These are phyloP conservation scores for Gossypium davidsonii DNA, from an alignment of 441 rosid species.

Conservation along the genomic window DNA sequence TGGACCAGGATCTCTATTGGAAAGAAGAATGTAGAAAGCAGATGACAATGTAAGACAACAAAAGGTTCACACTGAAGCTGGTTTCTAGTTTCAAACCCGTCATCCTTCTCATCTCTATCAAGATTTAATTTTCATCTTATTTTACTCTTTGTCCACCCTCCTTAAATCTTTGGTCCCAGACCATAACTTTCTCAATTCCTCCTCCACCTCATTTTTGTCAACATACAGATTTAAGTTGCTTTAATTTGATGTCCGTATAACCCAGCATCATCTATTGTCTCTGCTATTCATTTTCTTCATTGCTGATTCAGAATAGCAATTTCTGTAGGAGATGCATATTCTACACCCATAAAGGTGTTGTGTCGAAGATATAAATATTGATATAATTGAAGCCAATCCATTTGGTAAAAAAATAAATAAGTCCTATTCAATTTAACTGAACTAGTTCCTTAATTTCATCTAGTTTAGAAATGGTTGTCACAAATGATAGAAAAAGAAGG, in stretches of 20 bases:
- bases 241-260: background rate
- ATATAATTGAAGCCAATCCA: background rate
- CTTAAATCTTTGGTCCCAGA: background rate
- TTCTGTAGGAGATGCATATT: background rate
- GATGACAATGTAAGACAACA: background rate
- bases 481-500: too few species aligned
- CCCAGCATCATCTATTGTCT: background rate
- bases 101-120: background rate
- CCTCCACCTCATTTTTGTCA: background rate
- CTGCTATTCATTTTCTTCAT: background rate
- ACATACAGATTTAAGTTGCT: background rate
- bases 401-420: background rate
- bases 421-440: too few species aligned
- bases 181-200: background rate
- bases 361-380: background rate
- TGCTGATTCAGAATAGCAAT: background rate
- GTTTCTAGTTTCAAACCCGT: background rate
- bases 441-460: too few species aligned
- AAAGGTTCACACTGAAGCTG: background rate
- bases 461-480: too few species aligned
- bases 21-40: background rate
- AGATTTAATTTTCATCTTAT: background rate
- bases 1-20: background rate
- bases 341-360: background rate
- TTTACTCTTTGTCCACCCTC: background rate